These are phyloP conservation scores for Phialophora verrucosa DNA, from an alignment of 2,329 filamentous ascomycete genomes.

Conservation along the genomic window DNA sequence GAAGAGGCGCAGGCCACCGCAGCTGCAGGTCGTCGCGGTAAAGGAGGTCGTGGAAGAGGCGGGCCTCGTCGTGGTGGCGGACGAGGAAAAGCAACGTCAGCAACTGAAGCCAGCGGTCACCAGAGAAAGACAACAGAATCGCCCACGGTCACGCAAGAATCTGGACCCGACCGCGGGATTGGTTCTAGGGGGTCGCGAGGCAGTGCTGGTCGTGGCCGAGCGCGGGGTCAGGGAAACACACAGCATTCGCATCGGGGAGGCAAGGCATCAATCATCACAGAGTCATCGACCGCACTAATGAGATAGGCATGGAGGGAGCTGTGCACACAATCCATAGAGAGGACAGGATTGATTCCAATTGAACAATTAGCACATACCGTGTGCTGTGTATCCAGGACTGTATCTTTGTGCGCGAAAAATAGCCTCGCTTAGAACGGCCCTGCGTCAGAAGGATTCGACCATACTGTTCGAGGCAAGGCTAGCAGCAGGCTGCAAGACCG, in stretches of 20 bases:
- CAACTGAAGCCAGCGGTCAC: conserved; percentile 5
- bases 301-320: not conserved
- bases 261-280: conserved; percentile 26
- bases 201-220: conserved; percentile 22
- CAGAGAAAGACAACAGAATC: conserved; percentile 6
- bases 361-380: not conserved
- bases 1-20: conserved; percentile 55
- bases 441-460: conserved; percentile 8
- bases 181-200: conserved; percentile 16
- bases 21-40: conserved; percentile 46
- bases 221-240: conserved; percentile 26
- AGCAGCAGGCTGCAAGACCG: conserved; percentile 6
- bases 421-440: conserved; percentile 9
- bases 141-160: not conserved
- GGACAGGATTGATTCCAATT: not conserved
- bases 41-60: conserved; percentile 41
- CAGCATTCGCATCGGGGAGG: conserved; percentile 27
- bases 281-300: conserved; percentile 1
- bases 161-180: conserved; percentile 19
- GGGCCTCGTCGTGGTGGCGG: conserved; percentile 37
- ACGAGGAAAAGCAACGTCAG: conserved; percentile 32
- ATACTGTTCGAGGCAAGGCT: not conserved
- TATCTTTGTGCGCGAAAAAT: not conserved
- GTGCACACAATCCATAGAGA: conserved; percentile 22
- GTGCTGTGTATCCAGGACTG: not conserved